Evolutionary conservation across 2,329 filamentous ascomycete species (phyloP).

Genomic region (Grosmannia clavigera): DNA sequence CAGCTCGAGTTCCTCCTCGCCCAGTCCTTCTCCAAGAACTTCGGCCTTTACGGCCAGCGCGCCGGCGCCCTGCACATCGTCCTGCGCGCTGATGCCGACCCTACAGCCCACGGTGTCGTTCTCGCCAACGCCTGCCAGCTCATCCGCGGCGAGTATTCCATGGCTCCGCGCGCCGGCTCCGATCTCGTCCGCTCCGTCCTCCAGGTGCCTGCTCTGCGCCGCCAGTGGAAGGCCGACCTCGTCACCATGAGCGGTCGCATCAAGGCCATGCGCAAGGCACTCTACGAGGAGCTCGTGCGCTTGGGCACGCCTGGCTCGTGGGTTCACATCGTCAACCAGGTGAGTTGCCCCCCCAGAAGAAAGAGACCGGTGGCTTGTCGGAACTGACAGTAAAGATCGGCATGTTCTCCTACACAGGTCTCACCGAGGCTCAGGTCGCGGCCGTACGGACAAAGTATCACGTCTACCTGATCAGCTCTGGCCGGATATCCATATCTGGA

Average conservation of each 20-base stretch:
- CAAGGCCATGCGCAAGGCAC: slow-evolving; percentile 71
- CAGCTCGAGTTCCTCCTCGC: slow-evolving; percentile 79
- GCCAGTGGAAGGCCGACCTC: slow-evolving; percentile 85
- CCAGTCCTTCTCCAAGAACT: slow-evolving; percentile 95
- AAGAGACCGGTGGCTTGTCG: neutral
- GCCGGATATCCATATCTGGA: slow-evolving; percentile 95
- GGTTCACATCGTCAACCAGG: slow-evolving; percentile 73
- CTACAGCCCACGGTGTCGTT: slow-evolving; percentile 47
- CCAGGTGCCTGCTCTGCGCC: slow-evolving; percentile 68
- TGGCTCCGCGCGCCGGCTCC: slow-evolving; percentile 86
- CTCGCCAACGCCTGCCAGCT: slow-evolving; percentile 82
- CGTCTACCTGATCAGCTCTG: slow-evolving; percentile 92
- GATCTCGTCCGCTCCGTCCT: slow-evolving; percentile 73
- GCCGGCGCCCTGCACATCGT: slow-evolving; percentile 94
- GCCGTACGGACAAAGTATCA: slow-evolving; percentile 58
- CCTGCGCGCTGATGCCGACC: slow-evolving; percentile 49
- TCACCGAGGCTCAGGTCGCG: slow-evolving; percentile 59
- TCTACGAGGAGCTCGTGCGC: slow-evolving; percentile 70
- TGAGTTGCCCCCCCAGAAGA: neutral
- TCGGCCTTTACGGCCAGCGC: slow-evolving; percentile 91
- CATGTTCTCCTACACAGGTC: slow-evolving; percentile 93
- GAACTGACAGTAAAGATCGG: slow-evolving; percentile 66
- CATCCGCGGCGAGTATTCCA: slow-evolving; percentile 92
- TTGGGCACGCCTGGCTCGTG: slow-evolving; percentile 77
- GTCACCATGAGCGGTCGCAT: slow-evolving; percentile 91